These are phyloP conservation scores for Candida buenavistaensis DNA, from an alignment of 1,139 yeast genomes.

Conservation along the genomic window DNA sequence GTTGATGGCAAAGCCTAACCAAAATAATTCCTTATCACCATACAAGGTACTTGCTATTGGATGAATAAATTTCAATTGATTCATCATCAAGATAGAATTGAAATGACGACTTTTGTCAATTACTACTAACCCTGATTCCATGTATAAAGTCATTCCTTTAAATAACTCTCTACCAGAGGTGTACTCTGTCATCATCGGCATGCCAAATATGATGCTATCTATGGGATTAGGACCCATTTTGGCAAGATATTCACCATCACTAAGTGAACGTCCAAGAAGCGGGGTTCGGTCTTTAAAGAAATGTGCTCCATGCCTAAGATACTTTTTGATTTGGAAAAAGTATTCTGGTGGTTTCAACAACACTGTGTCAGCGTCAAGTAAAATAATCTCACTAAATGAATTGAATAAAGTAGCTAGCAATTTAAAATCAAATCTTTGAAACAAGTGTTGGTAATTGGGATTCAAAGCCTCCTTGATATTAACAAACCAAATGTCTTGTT, in stretches of 20 bases:
- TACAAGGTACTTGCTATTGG: slow-evolving; percentile 43
- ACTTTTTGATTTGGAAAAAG: slow-evolving; percentile 40
- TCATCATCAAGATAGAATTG: slow-evolving; percentile 42
- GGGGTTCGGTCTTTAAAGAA: slow-evolving; percentile 51
- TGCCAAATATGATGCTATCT: slow-evolving; percentile 33
- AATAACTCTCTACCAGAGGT: slow-evolving; percentile 32
- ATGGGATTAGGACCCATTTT: slow-evolving; percentile 40
- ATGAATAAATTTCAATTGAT: slow-evolving; percentile 39
- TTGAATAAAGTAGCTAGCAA: slow-evolving; percentile 50
- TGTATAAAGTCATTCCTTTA: slow-evolving; percentile 38
- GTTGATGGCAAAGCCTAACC: slow-evolving; percentile 55
- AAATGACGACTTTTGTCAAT: slow-evolving; percentile 43
- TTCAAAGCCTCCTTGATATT: slow-evolving; percentile 36
- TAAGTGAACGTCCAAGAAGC: slow-evolving; percentile 28
- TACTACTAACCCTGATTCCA: slow-evolving; percentile 55
- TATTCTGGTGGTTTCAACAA: slow-evolving; percentile 35
- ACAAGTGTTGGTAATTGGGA: slow-evolving; percentile 24
- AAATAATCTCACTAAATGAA: slow-evolving; percentile 49
- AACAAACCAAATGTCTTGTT: slow-evolving; percentile 46
- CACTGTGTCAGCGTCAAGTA: slow-evolving; percentile 54
- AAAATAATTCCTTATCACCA: slow-evolving; percentile 68
- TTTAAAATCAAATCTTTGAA: slow-evolving; percentile 48
- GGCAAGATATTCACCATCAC: slow-evolving; percentile 32
- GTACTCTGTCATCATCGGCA: slow-evolving; percentile 33
- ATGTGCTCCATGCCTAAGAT: slow-evolving; percentile 39